Percentiles rank a stretch among this genome's conserved stretches.
phyloP scores from a whole-genome alignment of 176 grass and related monocot species.

The Aechmea fasciata region DNA sequence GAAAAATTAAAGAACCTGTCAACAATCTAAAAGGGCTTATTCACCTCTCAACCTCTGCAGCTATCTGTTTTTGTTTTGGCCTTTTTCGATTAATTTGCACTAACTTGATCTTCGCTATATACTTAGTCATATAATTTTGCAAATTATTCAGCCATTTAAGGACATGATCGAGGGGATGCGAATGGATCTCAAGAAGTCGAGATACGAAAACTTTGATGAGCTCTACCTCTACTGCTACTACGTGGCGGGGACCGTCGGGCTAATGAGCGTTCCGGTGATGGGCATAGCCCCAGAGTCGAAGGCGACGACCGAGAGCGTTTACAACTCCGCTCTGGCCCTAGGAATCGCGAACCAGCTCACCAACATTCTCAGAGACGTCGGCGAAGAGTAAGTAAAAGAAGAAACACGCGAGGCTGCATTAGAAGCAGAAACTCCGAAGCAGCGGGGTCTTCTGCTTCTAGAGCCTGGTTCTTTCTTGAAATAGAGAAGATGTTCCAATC shows the following conservation, averaged over 20 bases:
- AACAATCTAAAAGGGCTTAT: no score
- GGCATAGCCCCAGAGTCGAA: constrained; percentile 60
- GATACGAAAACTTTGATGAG: constrained; percentile 83
- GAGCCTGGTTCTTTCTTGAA: no score
- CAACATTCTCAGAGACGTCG: constrained; percentile 85
- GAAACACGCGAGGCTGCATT: neutral
- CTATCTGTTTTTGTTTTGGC: no score
- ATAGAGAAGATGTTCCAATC: no score
- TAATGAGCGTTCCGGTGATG: constrained; percentile 89
- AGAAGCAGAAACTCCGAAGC: neutral
- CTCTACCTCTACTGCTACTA: constrained; percentile 98
- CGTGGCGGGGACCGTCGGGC: constrained; percentile 74
- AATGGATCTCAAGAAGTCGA: constrained; percentile 53
- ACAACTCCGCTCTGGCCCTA: constrained; percentile 59
- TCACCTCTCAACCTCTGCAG: no score
- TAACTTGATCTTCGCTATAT: no score
- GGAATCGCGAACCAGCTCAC: constrained; percentile 93
- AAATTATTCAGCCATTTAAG: constrained; percentile 48
- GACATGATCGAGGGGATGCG: constrained; percentile 98
- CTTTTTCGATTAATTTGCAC: no score
- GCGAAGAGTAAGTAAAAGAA: constrained; percentile 60
- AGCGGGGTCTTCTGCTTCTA: neutral
- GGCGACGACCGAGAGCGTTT: constrained; percentile 44
- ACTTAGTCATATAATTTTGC: no score
- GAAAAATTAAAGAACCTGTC: no score